Conservation (phyloP, 2,329 filamentous ascomycete species). For the Pseudonectria foliicola region DNA sequence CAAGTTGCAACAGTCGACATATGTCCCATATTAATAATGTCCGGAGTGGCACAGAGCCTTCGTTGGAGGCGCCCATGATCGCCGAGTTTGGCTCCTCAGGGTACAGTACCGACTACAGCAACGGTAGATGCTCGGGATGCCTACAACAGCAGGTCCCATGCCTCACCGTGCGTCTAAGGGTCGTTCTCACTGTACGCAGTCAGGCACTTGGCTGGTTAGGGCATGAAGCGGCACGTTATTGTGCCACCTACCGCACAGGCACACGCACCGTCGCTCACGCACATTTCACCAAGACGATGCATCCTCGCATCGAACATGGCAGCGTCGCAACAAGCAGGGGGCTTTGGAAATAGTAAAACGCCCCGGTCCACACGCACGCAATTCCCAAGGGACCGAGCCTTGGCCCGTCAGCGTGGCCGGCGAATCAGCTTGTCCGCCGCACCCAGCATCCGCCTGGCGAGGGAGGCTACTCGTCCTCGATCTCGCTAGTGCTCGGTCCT, state of each 20-base stretch:
- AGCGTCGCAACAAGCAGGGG: neutral
- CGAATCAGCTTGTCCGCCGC: too few relatives aligned
- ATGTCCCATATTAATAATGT: too few relatives aligned
- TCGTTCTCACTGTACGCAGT: constrained; percentile 14
- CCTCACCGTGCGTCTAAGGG: constrained; percentile 16
- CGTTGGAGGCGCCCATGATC: too few relatives aligned
- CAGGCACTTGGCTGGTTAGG: constrained; percentile 16
- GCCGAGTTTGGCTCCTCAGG: too few relatives aligned
- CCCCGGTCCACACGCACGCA: neutral
- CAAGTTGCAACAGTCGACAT: too few relatives aligned
- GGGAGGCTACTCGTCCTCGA: neutral
- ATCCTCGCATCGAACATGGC: neutral
- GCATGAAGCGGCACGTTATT: constrained; percentile 19
- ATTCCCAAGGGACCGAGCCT: neutral
- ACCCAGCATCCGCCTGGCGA: too few relatives aligned
- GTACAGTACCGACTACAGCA: too few relatives aligned
- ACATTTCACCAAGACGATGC: constrained; percentile 3
- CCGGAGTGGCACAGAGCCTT: too few relatives aligned
- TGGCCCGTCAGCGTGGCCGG: neutral
- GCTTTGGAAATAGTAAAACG: neutral
- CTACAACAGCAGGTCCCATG: too few relatives aligned
- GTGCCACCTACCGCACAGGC: constrained; percentile 16
- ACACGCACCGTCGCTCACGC: constrained; percentile 7
- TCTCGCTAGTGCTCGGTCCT: neutral
- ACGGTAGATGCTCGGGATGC: too few relatives aligned